A percentile compares a stretch with the other conserved stretches of the same genome.
These are phyloP conservation scores for Nitzschia sp. DNA, from an alignment of 108 stramenopile species.

Conservation along the genomic window DNA sequence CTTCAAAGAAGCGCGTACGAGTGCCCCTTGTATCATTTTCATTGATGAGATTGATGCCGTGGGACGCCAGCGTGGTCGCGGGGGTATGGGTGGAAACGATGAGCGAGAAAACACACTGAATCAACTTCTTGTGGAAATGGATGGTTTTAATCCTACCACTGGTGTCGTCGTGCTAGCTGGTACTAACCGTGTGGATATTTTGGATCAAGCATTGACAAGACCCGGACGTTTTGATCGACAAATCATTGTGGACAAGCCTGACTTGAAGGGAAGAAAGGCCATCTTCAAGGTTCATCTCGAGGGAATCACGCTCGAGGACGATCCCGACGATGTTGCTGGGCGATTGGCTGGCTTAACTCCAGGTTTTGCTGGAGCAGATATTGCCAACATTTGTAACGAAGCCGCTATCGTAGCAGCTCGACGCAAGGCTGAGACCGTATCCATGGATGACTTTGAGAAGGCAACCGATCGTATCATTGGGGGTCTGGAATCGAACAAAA, in stretches of 20 bases:
- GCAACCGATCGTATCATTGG: constrained; percentile 93
- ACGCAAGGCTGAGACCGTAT: constrained; percentile 56
- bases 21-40: constrained; percentile 96
- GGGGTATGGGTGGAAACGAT: constrained; percentile 82
- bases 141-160: constrained; percentile 81
- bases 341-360: constrained; percentile 80
- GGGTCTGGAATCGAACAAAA: constrained; percentile 80
- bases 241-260: constrained; percentile 85
- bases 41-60: constrained; percentile 99
- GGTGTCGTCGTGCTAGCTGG: constrained; percentile 91
- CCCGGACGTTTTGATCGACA: constrained; percentile 95
- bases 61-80: constrained; percentile 80
- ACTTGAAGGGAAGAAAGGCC: constrained; percentile 75
- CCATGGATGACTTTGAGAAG: constrained; percentile 80
- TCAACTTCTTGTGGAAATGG: constrained; percentile 92
- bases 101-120: constrained; percentile 91
- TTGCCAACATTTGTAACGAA: constrained; percentile 89
- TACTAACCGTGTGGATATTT: constrained; percentile 89
- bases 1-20: constrained; percentile 87
- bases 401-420: constrained; percentile 88
- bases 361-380: constrained; percentile 89
- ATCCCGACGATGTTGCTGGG: constrained; percentile 54
- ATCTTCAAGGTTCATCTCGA: constrained; percentile 83
- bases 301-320: constrained; percentile 75
- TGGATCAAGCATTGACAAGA: constrained; percentile 87